phyloP scores from a whole-genome alignment of 2,329 filamentous ascomycete genomes.

The Pseudogymnoascus sp. region DNA sequence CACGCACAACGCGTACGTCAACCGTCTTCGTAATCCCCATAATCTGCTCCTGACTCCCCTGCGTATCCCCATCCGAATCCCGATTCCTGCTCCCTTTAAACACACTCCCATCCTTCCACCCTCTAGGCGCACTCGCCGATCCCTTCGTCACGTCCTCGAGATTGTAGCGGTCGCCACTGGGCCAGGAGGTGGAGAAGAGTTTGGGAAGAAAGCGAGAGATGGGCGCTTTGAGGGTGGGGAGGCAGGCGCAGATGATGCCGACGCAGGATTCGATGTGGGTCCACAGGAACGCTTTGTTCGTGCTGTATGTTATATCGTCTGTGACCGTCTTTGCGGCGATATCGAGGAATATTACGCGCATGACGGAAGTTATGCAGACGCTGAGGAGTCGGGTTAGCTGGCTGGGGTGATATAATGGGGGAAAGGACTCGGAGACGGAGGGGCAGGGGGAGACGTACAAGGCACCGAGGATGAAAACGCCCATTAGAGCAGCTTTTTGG shows the following conservation, averaged over 20 bases:
- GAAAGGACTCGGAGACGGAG: background rate
- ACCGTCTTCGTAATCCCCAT: constrained; percentile 14
- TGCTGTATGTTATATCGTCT: background rate
- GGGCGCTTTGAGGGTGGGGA: constrained; percentile 14
- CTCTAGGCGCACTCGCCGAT: too few relatives aligned
- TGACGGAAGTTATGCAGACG: background rate
- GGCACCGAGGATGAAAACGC: background rate
- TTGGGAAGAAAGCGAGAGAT: constrained; percentile 1
- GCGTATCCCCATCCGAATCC: background rate
- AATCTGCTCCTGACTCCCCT: constrained; percentile 14
- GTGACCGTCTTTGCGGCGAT: background rate
- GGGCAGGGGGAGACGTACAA: background rate
- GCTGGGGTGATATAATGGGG: background rate
- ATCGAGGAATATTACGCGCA: background rate
- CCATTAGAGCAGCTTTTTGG: background rate
- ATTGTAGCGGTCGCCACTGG: background rate
- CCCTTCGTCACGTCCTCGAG: background rate
- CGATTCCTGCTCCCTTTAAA: background rate
- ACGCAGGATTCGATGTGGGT: constrained; percentile 12
- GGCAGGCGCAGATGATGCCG: constrained; percentile 15
- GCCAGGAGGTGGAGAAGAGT: background rate
- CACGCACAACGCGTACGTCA: background rate
- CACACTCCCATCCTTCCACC: background rate
- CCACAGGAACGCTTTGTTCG: constrained; percentile 15
- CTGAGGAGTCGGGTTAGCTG: background rate